Evolutionary conservation across 768 basidiomycete species (phyloP), one percentile per base, ranked within the genome.

Genomic region (Lactifluus piperatus): DNA sequence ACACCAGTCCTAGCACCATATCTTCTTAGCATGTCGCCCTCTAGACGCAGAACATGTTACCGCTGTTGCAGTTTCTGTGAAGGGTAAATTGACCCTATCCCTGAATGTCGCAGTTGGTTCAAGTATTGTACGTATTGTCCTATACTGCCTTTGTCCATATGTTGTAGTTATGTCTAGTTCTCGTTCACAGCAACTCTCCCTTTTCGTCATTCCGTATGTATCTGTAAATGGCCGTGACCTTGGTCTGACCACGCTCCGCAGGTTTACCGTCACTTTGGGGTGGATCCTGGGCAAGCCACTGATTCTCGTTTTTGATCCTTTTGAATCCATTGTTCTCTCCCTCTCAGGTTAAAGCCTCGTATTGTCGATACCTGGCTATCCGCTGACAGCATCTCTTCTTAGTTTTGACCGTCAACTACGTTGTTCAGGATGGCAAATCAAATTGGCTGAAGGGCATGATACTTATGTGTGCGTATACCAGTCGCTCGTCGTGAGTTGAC

Each of bases 31-130:
- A 24, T 37, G 61, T 50, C 18, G 2, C 43, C 8, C 46, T 26
- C 32, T 32, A 62, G 58, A 49, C 34, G 62, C 68, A 75, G 94
- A 97, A 68, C 93, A 94, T 68, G 86, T 85, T 39, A 97, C 92
- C 2, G 93, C 94, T 14, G 91, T 97, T 27, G 86, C 87, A 1
- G 93, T 94, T 7, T 90, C 93, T 0, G 86, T 91, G 58, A 94
- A 94, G 72, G 83, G 86, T 71, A 92, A 94, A 70, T 74, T 97
- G 22, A 89, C 89, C 46, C 79, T 97, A 5, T 90, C 88, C 67
- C 76, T 97, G 56, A 85, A 88, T 26, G 90, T 95, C 22, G 91
- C 94, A n/a, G 88, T 92, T 18, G 89, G 92, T 47, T 87, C 86
- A 2, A 86, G 85, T 63, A 85, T 90, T 36, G 87, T 89, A 67